Conservation (phyloP, 257 asterid species). For the Solanum rostratum region DNA sequence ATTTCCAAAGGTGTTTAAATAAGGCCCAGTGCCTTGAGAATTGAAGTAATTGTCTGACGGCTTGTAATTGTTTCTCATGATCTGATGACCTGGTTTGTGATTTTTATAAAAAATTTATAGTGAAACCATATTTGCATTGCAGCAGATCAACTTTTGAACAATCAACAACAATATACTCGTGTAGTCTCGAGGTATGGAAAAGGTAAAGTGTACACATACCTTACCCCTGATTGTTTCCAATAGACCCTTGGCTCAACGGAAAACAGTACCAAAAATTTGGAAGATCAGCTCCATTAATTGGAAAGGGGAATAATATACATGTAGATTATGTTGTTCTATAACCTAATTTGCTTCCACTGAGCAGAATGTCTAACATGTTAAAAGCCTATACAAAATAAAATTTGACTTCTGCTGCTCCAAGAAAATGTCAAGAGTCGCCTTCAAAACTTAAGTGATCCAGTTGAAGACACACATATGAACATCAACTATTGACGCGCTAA, state of each 20-base stretch:
- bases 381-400: neutral
- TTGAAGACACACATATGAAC: neutral
- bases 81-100: neutral
- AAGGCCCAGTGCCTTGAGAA: neutral
- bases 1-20: neutral
- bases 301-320: neutral
- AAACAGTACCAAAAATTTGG: no score
- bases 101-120: no score
- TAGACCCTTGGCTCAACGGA: no score
- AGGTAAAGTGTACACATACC: fast-evolving
- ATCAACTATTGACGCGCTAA: neutral
- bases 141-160: neutral
- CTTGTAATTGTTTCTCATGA: neutral
- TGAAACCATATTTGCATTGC: neutral
- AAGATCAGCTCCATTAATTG: neutral
- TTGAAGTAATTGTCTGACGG: neutral
- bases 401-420: neutral
- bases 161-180: no score
- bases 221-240: no score
- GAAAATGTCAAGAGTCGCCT: neutral
- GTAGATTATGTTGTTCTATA: neutral
- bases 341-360: neutral
- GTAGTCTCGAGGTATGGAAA: no score
- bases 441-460: neutral
- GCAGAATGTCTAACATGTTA: neutral